These are phyloP conservation scores for Bacidia rubella DNA, from an alignment of 495 filamentous ascomycete species.

Conservation along the genomic window DNA sequence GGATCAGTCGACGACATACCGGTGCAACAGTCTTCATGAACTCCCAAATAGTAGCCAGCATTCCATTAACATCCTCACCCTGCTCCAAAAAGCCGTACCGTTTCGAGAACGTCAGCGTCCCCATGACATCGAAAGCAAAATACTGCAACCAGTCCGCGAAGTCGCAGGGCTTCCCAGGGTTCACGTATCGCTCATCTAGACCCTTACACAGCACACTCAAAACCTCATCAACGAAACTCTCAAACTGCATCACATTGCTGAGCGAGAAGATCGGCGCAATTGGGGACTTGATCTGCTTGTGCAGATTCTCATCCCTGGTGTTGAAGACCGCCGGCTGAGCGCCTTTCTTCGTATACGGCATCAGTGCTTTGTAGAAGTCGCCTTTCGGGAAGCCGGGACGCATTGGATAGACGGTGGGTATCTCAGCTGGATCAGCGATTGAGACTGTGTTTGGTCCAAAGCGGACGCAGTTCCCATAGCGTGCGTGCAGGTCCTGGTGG, in stretches of 20 bases:
- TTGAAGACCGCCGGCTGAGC: conserved; percentile 25
- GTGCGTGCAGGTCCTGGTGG: conserved; percentile 29
- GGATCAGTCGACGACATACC: conserved; percentile 12
- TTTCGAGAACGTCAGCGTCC: conserved; percentile 27
- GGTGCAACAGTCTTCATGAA: conserved; percentile 20
- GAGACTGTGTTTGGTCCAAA: conserved; percentile 45
- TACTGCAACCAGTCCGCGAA: conserved; percentile 32
- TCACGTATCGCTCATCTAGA: conserved; percentile 16
- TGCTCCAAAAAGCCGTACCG: conserved; percentile 29
- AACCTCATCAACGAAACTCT: conserved; percentile 2
- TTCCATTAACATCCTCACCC: conserved; percentile 24
- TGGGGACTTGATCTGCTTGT: conserved; percentile 26
- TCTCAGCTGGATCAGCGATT: conserved; percentile 30
- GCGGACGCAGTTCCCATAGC: conserved; percentile 41
- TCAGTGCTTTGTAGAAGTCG: conserved; percentile 21
- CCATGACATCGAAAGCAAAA: conserved; percentile 35
- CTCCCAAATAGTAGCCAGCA: conserved; percentile 19
- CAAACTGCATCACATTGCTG: conserved; percentile 18
- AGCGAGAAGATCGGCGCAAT: conserved; percentile 31
- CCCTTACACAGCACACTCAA: conserved; percentile 17
- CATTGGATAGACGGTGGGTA: conserved; percentile 31
- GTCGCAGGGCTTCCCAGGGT: conserved; percentile 17
- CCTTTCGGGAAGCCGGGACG: conserved; percentile 19
- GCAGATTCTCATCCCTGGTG: conserved; percentile 30
- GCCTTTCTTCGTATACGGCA: conserved; percentile 14